Evolutionary conservation across 352 stramenopile species (phyloP).

Genomic region (Globisporangium megalacanthum): DNA sequence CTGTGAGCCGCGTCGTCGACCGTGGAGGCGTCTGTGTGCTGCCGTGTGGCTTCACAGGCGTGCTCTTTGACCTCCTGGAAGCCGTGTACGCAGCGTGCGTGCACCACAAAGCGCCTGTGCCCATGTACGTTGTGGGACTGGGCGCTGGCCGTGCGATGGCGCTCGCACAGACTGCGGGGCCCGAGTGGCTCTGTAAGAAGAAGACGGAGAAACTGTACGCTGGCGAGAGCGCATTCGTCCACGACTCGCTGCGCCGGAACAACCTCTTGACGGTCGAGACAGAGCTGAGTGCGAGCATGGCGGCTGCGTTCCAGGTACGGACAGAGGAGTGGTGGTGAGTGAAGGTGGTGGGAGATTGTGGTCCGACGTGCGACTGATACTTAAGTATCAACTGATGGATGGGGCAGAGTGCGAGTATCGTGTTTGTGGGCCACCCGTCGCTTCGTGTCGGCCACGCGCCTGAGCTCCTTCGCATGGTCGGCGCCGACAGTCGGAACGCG

Average conservation of each 20-base stretch:
- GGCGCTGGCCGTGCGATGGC: conserved; percentile 42
- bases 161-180: conserved; percentile 35
- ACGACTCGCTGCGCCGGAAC: conserved; percentile 44
- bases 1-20: conserved; percentile 53
- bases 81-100: conserved; percentile 49
- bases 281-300: conserved; percentile 32
- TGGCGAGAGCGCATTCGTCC: conserved; percentile 64
- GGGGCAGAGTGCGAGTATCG: conserved; percentile 54
- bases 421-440: conserved; percentile 70
- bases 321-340: neutral
- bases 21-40: conserved; percentile 68
- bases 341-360: neutral
- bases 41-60: conserved; percentile 44
- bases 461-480: conserved; percentile 54
- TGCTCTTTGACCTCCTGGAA: conserved; percentile 79
- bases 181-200: conserved; percentile 83
- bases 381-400: too few species aligned
- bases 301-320: conserved; percentile 52
- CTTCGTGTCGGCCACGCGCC: conserved; percentile 50
- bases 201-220: conserved; percentile 75
- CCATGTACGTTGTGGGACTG: conserved; percentile 67
- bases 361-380: too few species aligned
- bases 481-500: conserved; percentile 54
- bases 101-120: conserved; percentile 39
- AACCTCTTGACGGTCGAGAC: conserved; percentile 45